These are phyloP conservation scores for Candida albicans DNA, from an alignment of 1,139 yeast genomes.

Conservation along the genomic window DNA sequence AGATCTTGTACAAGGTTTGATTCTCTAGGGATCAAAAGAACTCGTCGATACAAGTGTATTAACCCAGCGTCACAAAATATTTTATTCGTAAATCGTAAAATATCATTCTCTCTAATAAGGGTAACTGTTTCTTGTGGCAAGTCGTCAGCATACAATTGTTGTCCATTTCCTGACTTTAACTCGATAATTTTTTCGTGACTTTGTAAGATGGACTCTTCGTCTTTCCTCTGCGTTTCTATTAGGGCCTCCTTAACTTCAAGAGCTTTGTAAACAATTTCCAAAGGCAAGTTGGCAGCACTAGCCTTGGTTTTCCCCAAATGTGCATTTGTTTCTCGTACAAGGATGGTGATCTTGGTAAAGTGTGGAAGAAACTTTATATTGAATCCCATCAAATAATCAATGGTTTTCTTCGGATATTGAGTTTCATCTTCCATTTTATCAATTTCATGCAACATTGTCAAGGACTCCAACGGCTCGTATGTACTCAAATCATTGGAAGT, in stretches of 20 bases:
- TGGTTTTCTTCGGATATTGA: constrained; percentile 38
- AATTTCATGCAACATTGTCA: constrained; percentile 14
- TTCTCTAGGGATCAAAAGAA: constrained; percentile 45
- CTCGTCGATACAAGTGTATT: constrained; percentile 57
- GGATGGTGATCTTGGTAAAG: constrained; percentile 45
- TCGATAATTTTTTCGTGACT: constrained; percentile 31
- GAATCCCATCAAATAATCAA: constrained; percentile 61
- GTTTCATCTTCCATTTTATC: constrained; percentile 9
- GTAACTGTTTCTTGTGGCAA: constrained; percentile 20
- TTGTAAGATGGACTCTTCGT: constrained; percentile 35
- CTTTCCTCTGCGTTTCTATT: constrained; percentile 29
- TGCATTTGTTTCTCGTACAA: constrained; percentile 42
- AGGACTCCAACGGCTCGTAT: constrained; percentile 21
- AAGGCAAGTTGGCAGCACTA: constrained; percentile 24
- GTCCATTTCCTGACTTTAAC: constrained; percentile 17
- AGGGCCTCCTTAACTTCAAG: constrained; percentile 46
- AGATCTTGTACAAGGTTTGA: constrained; percentile 49
- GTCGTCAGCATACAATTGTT: constrained; percentile 10
- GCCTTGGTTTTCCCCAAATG: constrained; percentile 17
- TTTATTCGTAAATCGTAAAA: constrained; percentile 53
- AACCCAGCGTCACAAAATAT: constrained; percentile 57
- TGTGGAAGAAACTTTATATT: constrained; percentile 53
- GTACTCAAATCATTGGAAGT: constrained; percentile 11
- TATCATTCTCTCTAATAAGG: constrained; percentile 34
- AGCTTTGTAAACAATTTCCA: constrained; percentile 41